Evolutionary conservation across 2,329 filamentous ascomycete species (phyloP).

Genomic region (Xylariaceae sp.): DNA sequence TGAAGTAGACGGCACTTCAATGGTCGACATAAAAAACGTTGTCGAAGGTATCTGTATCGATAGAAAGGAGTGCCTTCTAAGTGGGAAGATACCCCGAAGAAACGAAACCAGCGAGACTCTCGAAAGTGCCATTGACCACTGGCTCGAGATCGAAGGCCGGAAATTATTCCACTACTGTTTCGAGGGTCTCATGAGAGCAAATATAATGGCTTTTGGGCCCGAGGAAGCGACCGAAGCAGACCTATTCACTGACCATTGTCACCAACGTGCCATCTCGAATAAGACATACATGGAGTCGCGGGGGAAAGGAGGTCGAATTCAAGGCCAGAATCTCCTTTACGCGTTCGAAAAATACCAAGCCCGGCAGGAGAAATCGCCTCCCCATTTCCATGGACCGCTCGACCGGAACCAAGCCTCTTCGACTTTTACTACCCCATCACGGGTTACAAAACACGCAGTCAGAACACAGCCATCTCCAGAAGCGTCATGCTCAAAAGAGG

Average conservation of each 20-base stretch:
- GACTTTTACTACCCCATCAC: too few relatives aligned
- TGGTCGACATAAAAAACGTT: slow-evolving; percentile 1
- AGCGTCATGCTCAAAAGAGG: too few relatives aligned
- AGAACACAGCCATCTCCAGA: too few relatives aligned
- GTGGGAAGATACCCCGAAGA: slow-evolving; percentile 5
- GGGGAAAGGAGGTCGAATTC: too few relatives aligned
- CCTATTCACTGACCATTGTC: slow-evolving; percentile 9
- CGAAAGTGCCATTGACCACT: slow-evolving; percentile 14
- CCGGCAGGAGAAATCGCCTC: too few relatives aligned
- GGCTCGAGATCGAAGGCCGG: slow-evolving; percentile 16
- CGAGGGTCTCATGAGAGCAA: slow-evolving; percentile 1
- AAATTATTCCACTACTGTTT: slow-evolving; percentile 2
- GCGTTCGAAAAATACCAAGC: too few relatives aligned
- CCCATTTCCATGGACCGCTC: too few relatives aligned
- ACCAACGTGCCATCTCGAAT: slow-evolving; percentile 7
- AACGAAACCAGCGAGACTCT: slow-evolving; percentile 8
- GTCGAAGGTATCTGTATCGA: slow-evolving; percentile 10
- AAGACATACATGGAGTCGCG: background rate
- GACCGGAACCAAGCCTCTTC: too few relatives aligned
- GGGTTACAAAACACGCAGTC: too few relatives aligned
- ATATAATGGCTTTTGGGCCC: slow-evolving; percentile 12
- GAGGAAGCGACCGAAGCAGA: slow-evolving; percentile 9
- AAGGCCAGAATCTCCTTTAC: too few relatives aligned
- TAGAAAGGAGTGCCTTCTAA: slow-evolving; percentile 4
- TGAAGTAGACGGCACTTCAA: background rate